Percentiles rank a stretch among this genome's conserved stretches.
phyloP scores from a whole-genome alignment of 352 stramenopile genomes.

The Pythium aphanidermatum region DNA sequence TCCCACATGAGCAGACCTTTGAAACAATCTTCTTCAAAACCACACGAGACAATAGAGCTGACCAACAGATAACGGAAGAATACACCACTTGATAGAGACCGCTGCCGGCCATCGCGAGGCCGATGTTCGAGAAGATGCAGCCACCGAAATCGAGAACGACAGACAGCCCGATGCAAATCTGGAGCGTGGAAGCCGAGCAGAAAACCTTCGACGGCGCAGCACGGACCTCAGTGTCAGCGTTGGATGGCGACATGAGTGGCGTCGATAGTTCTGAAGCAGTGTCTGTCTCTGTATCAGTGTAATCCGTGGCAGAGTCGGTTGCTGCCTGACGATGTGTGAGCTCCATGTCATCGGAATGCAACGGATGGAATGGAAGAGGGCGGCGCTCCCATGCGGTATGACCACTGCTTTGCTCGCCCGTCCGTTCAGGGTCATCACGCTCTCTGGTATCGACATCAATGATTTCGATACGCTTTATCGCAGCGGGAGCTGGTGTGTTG shows the following conservation, averaged over 20 bases:
- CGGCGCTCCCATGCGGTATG: neutral
- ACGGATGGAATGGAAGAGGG: neutral
- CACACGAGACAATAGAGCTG: conserved; percentile 68
- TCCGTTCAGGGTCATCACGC: conserved; percentile 14
- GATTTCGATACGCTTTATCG: neutral
- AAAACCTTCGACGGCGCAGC: conserved; percentile 25
- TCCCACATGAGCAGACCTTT: conserved; percentile 14
- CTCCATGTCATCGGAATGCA: conserved; percentile 24
- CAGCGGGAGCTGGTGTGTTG: neutral
- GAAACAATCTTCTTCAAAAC: conserved; percentile 72
- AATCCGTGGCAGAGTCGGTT: conserved; percentile 12
- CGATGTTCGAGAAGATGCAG: conserved; percentile 83
- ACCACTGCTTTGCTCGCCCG: neutral
- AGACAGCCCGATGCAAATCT: conserved; percentile 60
- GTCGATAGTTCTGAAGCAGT: no score
- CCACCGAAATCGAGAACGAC: conserved; percentile 77
- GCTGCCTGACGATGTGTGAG: conserved; percentile 37
- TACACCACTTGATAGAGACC: conserved; percentile 82
- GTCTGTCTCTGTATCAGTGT: conserved; percentile 12
- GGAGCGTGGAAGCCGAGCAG: conserved; percentile 43
- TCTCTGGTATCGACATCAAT: conserved; percentile 5
- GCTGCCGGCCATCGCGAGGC: conserved; percentile 73
- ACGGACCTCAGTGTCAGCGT: no score
- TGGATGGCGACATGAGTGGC: no score
- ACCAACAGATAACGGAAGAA: conserved; percentile 86